A percentile compares a stretch with the other conserved stretches of the same genome.
Conservation (phyloP, 1,284 basidiomycete species). For the Cryptococcus neoformans region DNA sequence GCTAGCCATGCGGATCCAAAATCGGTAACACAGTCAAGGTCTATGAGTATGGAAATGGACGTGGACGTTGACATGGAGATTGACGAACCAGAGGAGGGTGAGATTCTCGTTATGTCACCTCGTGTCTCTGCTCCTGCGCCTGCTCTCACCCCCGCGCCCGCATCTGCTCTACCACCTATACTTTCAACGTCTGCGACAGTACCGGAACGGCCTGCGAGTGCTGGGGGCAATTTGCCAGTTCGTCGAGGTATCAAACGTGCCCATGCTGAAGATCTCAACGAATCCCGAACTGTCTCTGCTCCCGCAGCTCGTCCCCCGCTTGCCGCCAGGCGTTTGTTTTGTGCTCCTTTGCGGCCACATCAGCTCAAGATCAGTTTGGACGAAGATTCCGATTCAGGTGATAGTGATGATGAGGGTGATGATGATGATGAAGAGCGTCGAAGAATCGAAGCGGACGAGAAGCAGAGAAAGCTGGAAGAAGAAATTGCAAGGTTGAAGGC, state of each 20-base stretch:
- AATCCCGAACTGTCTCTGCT: conserved; percentile 22
- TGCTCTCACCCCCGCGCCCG: background rate
- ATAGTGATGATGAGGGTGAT: conserved; percentile 16
- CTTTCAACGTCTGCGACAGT: background rate
- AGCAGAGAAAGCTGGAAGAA: conserved; percentile 13
- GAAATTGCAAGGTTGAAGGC: conserved; percentile 30
- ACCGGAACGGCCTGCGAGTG: background rate
- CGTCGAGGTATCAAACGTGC: conserved; percentile 33
- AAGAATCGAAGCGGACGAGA: background rate
- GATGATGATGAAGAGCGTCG: background rate
- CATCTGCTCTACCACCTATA: background rate
- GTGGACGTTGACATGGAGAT: conserved; percentile 24
- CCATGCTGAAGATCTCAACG: conserved; percentile 40
- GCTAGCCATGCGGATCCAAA: background rate
- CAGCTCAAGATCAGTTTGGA: conserved; percentile 24
- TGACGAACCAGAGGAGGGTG: conserved; percentile 38
- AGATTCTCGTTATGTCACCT: conserved; percentile 21
- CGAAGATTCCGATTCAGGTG: conserved; percentile 19
- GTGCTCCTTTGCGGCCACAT: conserved; percentile 1
- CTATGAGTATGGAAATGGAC: background rate
- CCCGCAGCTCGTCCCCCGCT: conserved; percentile 5
- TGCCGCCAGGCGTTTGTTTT: conserved; percentile 24
- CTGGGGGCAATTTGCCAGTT: background rate
- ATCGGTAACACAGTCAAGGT: background rate
- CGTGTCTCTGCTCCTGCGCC: background rate